These are phyloP conservation scores for Inosperma sp. DNA, from an alignment of 768 basidiomycete genomes.

Conservation along the genomic window DNA sequence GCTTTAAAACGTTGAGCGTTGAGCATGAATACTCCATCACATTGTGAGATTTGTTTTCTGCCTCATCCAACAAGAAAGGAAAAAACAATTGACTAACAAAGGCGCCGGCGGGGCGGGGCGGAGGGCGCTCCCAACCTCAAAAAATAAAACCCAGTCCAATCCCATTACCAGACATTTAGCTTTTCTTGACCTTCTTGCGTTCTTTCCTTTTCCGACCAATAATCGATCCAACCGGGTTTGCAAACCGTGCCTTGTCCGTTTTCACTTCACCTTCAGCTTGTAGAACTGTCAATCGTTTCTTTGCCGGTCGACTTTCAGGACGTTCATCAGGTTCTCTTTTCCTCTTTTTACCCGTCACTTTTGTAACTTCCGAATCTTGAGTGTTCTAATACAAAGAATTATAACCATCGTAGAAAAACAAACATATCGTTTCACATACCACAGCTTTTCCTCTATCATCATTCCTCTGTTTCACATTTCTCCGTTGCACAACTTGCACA, in stretches of 20 bases:
- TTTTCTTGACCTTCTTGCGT: constrained; percentile 42
- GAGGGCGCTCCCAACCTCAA: no score
- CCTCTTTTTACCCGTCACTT: constrained; percentile 13
- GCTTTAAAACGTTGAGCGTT: no score
- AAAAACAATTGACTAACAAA: no score
- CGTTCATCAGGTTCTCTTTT: constrained; percentile 6
- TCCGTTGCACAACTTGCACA: constrained; percentile 77
- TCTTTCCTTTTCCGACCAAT: constrained; percentile 81
- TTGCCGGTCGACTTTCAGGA: constrained; percentile 15
- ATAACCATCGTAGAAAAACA: neutral
- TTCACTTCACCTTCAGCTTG: constrained; percentile 6
- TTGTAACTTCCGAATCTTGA: neutral
- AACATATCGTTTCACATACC: constrained; percentile 22
- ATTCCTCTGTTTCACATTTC: constrained; percentile 45
- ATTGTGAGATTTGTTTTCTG: no score
- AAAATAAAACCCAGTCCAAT: no score
- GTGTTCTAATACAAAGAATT: neutral
- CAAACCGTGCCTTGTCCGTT: constrained; percentile 13
- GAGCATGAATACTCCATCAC: no score
- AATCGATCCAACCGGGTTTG: constrained; percentile 54
- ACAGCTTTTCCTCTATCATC: constrained; percentile 28
- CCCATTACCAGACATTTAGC: no score
- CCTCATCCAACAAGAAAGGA: no score
- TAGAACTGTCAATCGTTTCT: constrained; percentile 17
- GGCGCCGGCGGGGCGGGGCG: no score